Evolutionary conservation across 208 protist species (phyloP), one percentile per base, ranked within the genome.

Genomic region (Strigomonas culicis): DNA sequence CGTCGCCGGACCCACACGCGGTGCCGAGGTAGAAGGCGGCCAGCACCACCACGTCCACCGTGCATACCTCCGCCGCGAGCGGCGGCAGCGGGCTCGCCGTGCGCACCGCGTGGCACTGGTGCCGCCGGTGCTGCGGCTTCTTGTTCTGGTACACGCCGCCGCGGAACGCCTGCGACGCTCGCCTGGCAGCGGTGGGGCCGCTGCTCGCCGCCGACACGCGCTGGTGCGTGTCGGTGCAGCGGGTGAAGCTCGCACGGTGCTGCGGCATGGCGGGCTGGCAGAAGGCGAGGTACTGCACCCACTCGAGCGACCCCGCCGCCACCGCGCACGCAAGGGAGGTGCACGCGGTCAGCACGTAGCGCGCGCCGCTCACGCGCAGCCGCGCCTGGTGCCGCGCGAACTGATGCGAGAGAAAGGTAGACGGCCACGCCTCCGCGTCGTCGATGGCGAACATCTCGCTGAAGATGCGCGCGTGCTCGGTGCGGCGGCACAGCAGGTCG

Each of bases 301-400:
- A 92, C 49, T 83, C 74, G 2, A 84, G 65, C 22, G 72, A 79
- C 30, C 82, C 82, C 7, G 82, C 70, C 10, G 74, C 75, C 17
- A 92, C 68, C 47, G 86, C 86, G 39, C 73, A 88, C 0, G 79
- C 74, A 46, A 92, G 72, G 8, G 86, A 64, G 1, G 86, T 89
- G 64, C 79, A 56, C 27, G 59, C 68, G 46, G 80, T 81, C 22
- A 89, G 43, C n/a, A 75, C 60, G 59, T 77, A 81, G 15, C 58
- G 68, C n/a, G 73, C 70, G 25, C 70, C 69, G 1, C 66, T 31
- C 25, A 47, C 22, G 30, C 61, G 46, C 57, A 69, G 46, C 17
- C 32, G 22, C 24, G 24, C 6, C 2, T 2, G 50, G 41, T 59
- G 53, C 17, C 30, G 46, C 1, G 46, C 51, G 39, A 44, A 52